Conservation (phyloP, 2,329 filamentous ascomycete species). For the Ophiostoma tasmaniense region DNA sequence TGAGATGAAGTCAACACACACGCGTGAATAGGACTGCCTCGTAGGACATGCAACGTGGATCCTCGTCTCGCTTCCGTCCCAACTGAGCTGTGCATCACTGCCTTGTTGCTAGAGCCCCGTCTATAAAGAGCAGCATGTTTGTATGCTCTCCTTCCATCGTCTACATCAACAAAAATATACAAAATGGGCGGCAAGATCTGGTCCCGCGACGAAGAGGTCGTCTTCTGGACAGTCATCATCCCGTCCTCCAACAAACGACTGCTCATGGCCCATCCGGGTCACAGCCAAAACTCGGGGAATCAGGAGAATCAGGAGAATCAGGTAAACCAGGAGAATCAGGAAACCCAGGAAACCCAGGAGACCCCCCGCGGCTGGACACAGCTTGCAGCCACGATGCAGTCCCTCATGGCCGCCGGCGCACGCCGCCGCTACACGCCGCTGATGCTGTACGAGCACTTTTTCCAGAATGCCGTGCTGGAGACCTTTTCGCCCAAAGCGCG, state of each 20-base stretch:
- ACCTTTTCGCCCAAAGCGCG: conserved; percentile 24
- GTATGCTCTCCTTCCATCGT: too few species aligned
- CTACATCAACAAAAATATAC: too few species aligned
- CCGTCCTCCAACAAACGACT: conserved; percentile 25
- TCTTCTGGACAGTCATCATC: conserved; percentile 37
- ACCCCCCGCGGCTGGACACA: conserved; percentile 23
- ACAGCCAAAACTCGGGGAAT: too few species aligned
- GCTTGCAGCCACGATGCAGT: conserved; percentile 20
- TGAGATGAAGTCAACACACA: too few species aligned
- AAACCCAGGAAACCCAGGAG: too few species aligned
- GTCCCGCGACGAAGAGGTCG: conserved; percentile 39
- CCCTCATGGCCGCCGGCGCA: conserved; percentile 19
- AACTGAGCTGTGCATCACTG: background rate
- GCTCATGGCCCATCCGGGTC: conserved; percentile 2
- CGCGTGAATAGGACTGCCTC: too few species aligned
- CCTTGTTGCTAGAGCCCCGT: too few species aligned
- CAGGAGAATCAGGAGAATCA: too few species aligned
- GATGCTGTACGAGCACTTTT: conserved; percentile 28
- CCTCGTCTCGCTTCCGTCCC: background rate
- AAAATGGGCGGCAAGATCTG: conserved; percentile 47
- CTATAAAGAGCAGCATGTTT: too few species aligned
- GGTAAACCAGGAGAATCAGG: too few species aligned
- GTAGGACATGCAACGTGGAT: background rate
- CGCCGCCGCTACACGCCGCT: conserved; percentile 25
- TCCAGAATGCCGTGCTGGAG: conserved; percentile 25